A percentile compares a stretch with the other conserved stretches of the same genome.
These are phyloP conservation scores for Aristolochia californica DNA, from an alignment of 164 flowering plant genomes.

Conservation along the genomic window DNA sequence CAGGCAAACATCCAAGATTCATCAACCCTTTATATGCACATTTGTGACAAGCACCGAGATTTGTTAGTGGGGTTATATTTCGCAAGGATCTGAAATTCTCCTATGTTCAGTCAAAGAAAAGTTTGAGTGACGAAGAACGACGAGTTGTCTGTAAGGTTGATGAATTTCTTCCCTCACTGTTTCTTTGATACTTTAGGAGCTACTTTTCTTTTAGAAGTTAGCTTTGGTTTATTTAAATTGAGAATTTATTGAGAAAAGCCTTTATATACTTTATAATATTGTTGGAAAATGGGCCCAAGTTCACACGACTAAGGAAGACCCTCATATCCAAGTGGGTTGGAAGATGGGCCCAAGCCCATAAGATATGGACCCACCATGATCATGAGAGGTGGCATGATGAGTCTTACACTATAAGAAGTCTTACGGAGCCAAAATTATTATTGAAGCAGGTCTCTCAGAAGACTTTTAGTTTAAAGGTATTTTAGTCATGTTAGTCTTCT, in stretches of 20 bases:
- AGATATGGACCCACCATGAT: too few species aligned
- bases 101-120: constrained; percentile 70
- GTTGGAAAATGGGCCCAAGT: too few species aligned
- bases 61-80: constrained; percentile 69
- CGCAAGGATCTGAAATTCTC: constrained; percentile 97
- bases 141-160: constrained; percentile 72
- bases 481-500: too few species aligned
- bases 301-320: too few species aligned
- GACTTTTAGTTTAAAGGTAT: too few species aligned
- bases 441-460: too few species aligned
- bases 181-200: too few species aligned
- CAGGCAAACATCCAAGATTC: not conserved
- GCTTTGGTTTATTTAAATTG: not conserved
- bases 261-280: constrained; percentile 9
- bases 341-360: too few species aligned
- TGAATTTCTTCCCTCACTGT: not conserved
- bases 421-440: too few species aligned
- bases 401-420: too few species aligned
- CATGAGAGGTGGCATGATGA: too few species aligned
- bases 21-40: not conserved
- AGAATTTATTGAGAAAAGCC: not conserved
- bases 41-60: constrained; percentile 66
- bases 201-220: not conserved
- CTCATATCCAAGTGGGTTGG: too few species aligned
- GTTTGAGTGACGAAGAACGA: constrained; percentile 86